Evolutionary conservation across 192 early-diverging fungal genomes (phyloP).

Genomic region (Gigaspora rosea): DNA sequence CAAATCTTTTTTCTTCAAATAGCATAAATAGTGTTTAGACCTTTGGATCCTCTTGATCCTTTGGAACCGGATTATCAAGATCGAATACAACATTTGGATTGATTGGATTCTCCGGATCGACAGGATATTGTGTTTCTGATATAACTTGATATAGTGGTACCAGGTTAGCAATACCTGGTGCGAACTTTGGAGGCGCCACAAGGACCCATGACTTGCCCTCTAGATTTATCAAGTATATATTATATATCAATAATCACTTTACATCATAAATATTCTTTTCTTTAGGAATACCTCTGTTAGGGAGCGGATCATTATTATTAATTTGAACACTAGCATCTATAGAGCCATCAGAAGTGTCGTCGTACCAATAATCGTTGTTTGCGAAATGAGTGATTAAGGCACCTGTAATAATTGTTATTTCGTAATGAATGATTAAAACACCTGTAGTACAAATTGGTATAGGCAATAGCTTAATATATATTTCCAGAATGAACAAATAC

Average conservation of each 20-base stretch:
- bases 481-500: background rate
- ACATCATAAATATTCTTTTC: too few species aligned
- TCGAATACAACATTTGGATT: too few species aligned
- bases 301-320: background rate
- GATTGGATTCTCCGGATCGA: background rate
- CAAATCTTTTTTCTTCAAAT: too few species aligned
- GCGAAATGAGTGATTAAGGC: slow-evolving; percentile 9
- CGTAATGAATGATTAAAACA: slow-evolving; percentile 16
- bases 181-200: slow-evolving; percentile 29
- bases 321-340: background rate
- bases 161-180: slow-evolving; percentile 21
- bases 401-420: slow-evolving; percentile 5
- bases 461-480: background rate
- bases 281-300: slow-evolving; percentile 6
- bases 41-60: too few species aligned
- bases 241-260: too few species aligned
- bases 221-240: too few species aligned
- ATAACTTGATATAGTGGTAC: slow-evolving; percentile 24
- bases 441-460: background rate
- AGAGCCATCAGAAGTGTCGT: slow-evolving; percentile 26
- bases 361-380: slow-evolving; percentile 32
- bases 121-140: slow-evolving; percentile 18
- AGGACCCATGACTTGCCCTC: slow-evolving; percentile 23
- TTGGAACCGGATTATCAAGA: too few species aligned
- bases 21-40: too few species aligned